These are phyloP conservation scores for Ganoderma boninense DNA, from an alignment of 1,284 basidiomycete genomes.

Conservation along the genomic window DNA sequence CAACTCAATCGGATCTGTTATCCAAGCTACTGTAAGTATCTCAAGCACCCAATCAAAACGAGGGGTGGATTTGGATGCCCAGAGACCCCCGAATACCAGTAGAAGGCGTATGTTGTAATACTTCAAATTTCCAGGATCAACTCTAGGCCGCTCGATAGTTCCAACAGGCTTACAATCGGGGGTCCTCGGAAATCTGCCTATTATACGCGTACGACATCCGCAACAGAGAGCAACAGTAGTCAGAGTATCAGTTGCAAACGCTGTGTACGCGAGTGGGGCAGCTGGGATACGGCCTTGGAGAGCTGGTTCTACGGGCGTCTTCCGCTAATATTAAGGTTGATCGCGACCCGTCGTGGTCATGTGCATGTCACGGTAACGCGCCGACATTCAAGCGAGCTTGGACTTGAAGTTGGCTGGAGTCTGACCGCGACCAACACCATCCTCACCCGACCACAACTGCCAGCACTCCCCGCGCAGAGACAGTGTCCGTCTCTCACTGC, in stretches of 20 bases:
- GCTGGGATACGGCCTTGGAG: too few species aligned
- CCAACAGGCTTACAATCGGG: too few species aligned
- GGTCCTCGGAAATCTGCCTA: too few species aligned
- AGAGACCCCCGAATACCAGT: not conserved
- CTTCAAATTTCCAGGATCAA: not conserved
- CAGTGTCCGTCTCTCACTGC: not conserved
- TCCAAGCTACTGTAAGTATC: not conserved
- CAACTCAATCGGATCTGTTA: not conserved
- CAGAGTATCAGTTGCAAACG: not conserved
- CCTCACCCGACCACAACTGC: not conserved
- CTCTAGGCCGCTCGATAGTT: too few species aligned
- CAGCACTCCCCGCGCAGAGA: not conserved
- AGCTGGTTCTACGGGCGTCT: not conserved
- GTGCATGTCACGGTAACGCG: conserved; percentile 19
- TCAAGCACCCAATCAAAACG: not conserved
- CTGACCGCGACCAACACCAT: not conserved
- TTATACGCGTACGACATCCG: too few species aligned
- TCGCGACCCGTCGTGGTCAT: conserved; percentile 27
- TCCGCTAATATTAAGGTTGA: not conserved
- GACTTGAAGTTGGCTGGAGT: not conserved
- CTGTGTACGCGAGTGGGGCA: not conserved
- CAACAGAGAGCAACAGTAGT: too few species aligned
- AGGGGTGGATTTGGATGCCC: not conserved
- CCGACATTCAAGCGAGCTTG: too few species aligned
- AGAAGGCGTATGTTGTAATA: not conserved